Percentiles rank a stretch among this genome's conserved stretches.
phyloP scores from a whole-genome alignment of 1,284 basidiomycete species.

The Pisolithus thermaeus region DNA sequence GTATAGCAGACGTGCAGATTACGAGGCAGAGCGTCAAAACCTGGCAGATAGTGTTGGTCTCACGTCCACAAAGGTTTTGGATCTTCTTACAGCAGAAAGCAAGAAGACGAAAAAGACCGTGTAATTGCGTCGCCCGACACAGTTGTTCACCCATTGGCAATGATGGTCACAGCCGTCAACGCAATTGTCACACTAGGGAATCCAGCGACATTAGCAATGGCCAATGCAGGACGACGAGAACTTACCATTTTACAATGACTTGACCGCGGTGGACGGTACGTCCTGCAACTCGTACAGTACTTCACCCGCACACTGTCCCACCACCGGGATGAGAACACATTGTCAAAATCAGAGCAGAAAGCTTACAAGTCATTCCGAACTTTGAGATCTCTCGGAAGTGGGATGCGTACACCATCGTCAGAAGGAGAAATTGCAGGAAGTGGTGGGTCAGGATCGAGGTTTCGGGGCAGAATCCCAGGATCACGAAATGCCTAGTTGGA shows the following conservation, averaged over 20 bases:
- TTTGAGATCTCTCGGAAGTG: constrained; percentile 76
- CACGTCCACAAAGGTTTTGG: constrained; percentile 1
- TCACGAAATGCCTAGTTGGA: constrained; percentile 64
- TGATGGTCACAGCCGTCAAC: constrained; percentile 89
- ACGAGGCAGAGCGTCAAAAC: constrained; percentile 66
- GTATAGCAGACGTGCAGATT: constrained; percentile 77
- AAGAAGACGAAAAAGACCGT: constrained; percentile 83
- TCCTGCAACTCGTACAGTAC: constrained; percentile 87
- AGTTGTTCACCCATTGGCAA: constrained; percentile 94
- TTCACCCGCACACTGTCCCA: constrained; percentile 72
- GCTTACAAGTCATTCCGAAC: constrained; percentile 74
- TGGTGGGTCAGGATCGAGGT: constrained; percentile 81
- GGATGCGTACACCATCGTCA: constrained; percentile 54
- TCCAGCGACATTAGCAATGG: constrained; percentile 4
- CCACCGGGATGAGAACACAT: neutral
- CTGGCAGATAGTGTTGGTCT: constrained; percentile 32
- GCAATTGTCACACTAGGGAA: constrained; percentile 82
- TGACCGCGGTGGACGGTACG: constrained; percentile 84
- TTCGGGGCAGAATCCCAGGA: constrained; percentile 84
- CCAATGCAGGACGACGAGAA: constrained; percentile 3
- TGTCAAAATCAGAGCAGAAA: constrained; percentile 3
- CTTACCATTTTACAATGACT: constrained; percentile 89
- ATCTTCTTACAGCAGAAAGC: constrained; percentile 55
- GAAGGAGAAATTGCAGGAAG: constrained; percentile 55
- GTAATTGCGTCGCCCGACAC: constrained; percentile 88